Evolutionary conservation across 2,329 filamentous ascomycete species (phyloP).

Genomic region (Paecilomyces sp.): DNA sequence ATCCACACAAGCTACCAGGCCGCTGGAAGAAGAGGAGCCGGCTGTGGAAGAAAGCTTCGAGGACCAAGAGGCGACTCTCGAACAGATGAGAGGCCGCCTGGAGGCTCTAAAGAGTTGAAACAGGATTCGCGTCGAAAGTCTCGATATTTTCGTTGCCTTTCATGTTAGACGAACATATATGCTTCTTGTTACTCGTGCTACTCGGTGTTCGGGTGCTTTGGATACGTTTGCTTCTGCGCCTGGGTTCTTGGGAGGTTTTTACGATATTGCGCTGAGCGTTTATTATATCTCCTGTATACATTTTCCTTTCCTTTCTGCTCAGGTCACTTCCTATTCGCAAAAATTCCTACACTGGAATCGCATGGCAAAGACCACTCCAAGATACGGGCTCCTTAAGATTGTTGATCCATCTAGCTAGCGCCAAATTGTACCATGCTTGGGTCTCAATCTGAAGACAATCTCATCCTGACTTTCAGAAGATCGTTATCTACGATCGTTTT

Average conservation of each 20-base stretch:
- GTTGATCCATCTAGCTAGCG: not conserved
- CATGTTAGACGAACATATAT: not conserved
- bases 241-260: not conserved
- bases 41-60: constrained; percentile 66
- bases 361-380: not conserved
- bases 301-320: not conserved
- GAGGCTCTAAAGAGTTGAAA: constrained; percentile 81
- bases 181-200: not conserved
- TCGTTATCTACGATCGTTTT: constrained; percentile 31
- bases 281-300: not conserved
- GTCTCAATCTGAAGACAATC: not conserved
- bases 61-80: constrained; percentile 81
- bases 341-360: not conserved
- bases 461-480: not conserved
- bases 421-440: not conserved
- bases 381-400: not conserved
- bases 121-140: not conserved
- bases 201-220: not conserved
- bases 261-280: not conserved
- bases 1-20: constrained; percentile 48
- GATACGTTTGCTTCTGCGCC: not conserved
- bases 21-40: constrained; percentile 43
- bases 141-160: not conserved
- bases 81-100: constrained; percentile 86
- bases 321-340: not conserved